Base-by-base conservation (phyloP, 108 stramenopile genomes). In the Nitzschia sp. region DNA sequence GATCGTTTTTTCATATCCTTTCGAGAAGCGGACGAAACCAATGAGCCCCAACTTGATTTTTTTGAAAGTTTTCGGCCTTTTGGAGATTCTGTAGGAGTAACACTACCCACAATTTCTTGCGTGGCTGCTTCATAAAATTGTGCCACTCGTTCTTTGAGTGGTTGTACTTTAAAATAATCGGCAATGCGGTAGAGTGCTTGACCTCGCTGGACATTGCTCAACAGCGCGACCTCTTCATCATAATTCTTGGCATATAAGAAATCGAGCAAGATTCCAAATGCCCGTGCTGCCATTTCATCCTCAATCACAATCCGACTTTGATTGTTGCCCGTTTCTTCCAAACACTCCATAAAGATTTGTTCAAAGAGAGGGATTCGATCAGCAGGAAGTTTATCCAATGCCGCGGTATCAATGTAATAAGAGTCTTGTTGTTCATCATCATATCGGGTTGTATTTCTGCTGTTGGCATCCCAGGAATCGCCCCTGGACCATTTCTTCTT, bases 381-480 rank as follows among this genome's bases (percentile, higher is more conserved):
- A 9, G 17, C 30, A 8, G 64, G 31, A 18, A 65, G 64, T 3
- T 15, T 27, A 31, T 65, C 48, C 29, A 65, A 30, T 11, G 49
- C 64, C 47, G 49, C 29, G 49, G 64, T 65, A 3, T 49, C 29
- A 51, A 65, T 53, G 30, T 65, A 65, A 28, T 65, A 65, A 0
- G 49, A 21, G 23, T 65, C 64, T 19, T 42, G 35, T 15, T 42
- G n/a, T 1, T 35, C 62, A 13, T 32, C n/a, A 19, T 5, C 49
- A n/a, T 19, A 9, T 17, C 21, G 49, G 21, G n/a, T n/a, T n/a
- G n/a, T n/a, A n/a, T n/a, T n/a, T n/a, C n/a, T n/a, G n/a, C n/a
- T n/a, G n/a, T 19, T 8, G 49, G 17, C 21, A 42, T 42, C 38
- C 38, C 38, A 42, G 9, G 38, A 42, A 23, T 19, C 11, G 11